Evolutionary conservation across 805 yeast species (phyloP).

Genomic region (Candida schatavii): DNA sequence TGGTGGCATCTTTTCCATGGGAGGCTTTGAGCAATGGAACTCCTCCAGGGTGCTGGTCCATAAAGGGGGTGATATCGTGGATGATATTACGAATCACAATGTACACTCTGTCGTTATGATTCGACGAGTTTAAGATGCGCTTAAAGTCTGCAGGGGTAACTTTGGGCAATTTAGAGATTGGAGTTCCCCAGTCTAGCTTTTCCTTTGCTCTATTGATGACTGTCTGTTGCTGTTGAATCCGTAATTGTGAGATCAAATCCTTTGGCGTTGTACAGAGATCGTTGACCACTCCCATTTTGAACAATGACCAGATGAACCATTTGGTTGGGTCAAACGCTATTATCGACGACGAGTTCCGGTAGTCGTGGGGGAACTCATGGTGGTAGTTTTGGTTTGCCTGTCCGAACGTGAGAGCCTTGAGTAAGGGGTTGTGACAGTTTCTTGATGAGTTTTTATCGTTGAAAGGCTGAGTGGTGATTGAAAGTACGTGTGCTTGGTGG

Average conservation of each 20-base stretch:
- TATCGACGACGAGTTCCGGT: conserved; percentile 68
- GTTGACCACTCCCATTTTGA: conserved; percentile 55
- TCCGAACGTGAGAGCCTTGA: conserved; percentile 73
- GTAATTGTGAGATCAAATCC: conserved; percentile 60
- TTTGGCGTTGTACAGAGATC: conserved; percentile 64
- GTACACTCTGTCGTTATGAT: conserved; percentile 51
- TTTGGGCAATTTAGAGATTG: conserved; percentile 81
- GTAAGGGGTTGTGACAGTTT: conserved; percentile 57
- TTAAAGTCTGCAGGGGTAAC: conserved; percentile 47
- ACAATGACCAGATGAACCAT: conserved; percentile 57
- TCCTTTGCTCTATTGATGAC: conserved; percentile 73
- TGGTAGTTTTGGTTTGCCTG: conserved; percentile 93
- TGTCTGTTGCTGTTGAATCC: conserved; percentile 69
- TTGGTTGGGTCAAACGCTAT: conserved; percentile 87
- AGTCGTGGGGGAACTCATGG: conserved; percentile 93
- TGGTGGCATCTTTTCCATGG: conserved; percentile 90
- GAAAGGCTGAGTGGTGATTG: conserved; percentile 54
- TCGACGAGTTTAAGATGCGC: conserved; percentile 31
- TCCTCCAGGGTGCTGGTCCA: conserved; percentile 95
- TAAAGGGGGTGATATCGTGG: conserved; percentile 89
- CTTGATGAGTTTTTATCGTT: conserved; percentile 63
- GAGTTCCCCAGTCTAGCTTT: conserved; percentile 90
- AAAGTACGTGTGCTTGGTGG: conserved; percentile 64
- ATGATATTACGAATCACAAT: conserved; percentile 88
- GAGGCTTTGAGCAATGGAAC: conserved; percentile 72